A percentile compares a stretch with the other conserved stretches of the same genome.
phyloP scores from a whole-genome alignment of 331 rosid species.

The Quercus phellos region DNA sequence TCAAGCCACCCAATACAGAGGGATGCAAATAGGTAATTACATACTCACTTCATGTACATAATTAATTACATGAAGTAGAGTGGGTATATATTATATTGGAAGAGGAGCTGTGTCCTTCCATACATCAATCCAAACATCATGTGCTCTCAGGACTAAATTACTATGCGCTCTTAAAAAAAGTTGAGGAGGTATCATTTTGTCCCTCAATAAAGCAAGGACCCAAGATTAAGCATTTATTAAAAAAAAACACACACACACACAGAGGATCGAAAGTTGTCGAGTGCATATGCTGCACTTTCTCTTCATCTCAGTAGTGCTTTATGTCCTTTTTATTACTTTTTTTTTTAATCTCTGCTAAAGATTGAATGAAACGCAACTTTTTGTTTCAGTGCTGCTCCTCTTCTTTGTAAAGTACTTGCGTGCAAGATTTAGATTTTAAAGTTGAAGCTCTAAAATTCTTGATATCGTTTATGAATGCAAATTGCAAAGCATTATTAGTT shows the following conservation, averaged over 20 bases:
- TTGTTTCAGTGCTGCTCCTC: not conserved
- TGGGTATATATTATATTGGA: not conserved
- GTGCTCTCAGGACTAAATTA: conserved; percentile 2
- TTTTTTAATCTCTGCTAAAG: too few relatives aligned
- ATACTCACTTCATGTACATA: too few relatives aligned
- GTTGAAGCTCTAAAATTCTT: not conserved
- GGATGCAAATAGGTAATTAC: too few relatives aligned
- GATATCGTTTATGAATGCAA: not conserved
- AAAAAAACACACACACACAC: not conserved
- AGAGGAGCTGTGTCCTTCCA: not conserved
- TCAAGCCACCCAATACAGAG: too few relatives aligned
- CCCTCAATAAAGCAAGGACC: conserved; percentile 20
- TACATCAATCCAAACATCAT: not conserved
- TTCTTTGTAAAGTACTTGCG: not conserved
- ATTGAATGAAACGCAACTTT: not conserved
- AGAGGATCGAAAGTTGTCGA: not conserved
- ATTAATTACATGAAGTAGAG: not conserved
- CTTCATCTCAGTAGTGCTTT: conserved; percentile 8
- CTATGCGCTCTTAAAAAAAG: conserved; percentile 8
- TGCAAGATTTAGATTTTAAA: not conserved
- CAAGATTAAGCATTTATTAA: not conserved
- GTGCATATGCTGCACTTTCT: not conserved
- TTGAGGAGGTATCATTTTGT: conserved; percentile 26
- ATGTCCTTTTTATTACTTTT: not conserved
- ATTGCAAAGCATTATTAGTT: not conserved